A percentile compares a stretch with the other conserved stretches of the same genome.
Conservation (phyloP, 208 protist species). For the Crithidia thermophila region DNA sequence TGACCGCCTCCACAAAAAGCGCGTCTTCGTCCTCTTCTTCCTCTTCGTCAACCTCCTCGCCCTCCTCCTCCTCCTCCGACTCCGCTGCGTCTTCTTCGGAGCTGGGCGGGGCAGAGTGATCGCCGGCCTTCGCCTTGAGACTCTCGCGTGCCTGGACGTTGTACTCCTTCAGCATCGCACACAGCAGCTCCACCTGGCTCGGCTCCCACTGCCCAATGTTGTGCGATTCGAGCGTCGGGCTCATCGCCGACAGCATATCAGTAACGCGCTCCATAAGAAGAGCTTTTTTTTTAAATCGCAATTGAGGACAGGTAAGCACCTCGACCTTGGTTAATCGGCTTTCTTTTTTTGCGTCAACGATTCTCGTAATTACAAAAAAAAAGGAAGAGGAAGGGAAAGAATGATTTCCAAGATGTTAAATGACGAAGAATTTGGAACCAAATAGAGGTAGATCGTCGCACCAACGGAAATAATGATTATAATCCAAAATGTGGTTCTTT, state of each 20-base stretch:
- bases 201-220: conserved; percentile 13
- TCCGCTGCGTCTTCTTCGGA: not conserved
- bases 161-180: conserved; percentile 26
- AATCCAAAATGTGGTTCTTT: too few relatives aligned
- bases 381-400: too few relatives aligned
- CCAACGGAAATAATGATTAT: too few relatives aligned
- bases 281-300: too few relatives aligned
- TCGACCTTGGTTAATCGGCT: too few relatives aligned
- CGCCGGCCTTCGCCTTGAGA: not conserved
- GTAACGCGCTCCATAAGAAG: conserved; percentile 23
- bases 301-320: too few relatives aligned
- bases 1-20: conserved; percentile 33
- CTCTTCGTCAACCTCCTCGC: conserved; percentile 9
- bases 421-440: too few relatives aligned
- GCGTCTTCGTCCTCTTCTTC: conserved; percentile 41
- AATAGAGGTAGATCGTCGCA: too few relatives aligned
- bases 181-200: conserved; percentile 24
- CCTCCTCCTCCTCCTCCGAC: conserved; percentile 2
- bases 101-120: not conserved
- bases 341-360: too few relatives aligned
- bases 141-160: not conserved
- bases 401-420: too few relatives aligned
- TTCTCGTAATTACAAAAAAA: too few relatives aligned
- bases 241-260: conserved; percentile 15
- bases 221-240: conserved; percentile 21